phyloP scores from a whole-genome alignment of 2,329 filamentous ascomycete species.

The Helicocarpus griseus region DNA sequence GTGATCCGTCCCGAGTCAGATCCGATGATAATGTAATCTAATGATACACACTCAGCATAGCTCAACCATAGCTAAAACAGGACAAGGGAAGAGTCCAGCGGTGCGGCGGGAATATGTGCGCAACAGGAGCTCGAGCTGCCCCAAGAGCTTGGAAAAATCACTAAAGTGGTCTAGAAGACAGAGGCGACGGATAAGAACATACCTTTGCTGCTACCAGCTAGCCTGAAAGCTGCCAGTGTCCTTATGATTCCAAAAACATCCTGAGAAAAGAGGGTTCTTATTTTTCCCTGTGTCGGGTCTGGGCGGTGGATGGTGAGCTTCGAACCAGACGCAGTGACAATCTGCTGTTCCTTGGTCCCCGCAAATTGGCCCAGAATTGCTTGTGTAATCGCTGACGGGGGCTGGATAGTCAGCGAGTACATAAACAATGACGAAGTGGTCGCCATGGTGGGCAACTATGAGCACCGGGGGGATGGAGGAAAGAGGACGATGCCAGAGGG shows the following conservation, averaged over 20 bases:
- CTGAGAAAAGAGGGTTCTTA: conserved; percentile 77
- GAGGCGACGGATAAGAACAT: conserved; percentile 34
- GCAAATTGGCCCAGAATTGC: conserved; percentile 92
- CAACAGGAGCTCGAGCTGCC: conserved; percentile 38
- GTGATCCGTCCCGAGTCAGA: conserved; percentile 94
- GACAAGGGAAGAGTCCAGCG: conserved; percentile 10
- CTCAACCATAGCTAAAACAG: conserved; percentile 16
- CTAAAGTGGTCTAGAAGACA: conserved; percentile 49
- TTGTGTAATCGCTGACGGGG: conserved; percentile 78
- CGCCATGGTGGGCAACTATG: conserved; percentile 57
- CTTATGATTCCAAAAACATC: conserved; percentile 95
- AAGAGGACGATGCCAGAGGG: background rate
- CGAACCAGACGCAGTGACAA: conserved; percentile 86
- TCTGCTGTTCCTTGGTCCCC: conserved; percentile 94
- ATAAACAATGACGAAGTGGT: conserved; percentile 98
- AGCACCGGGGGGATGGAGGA: no score
- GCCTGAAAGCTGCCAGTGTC: conserved; percentile 74
- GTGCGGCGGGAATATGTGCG: conserved; percentile 6
- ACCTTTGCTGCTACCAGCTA: conserved; percentile 95
- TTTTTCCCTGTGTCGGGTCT: conserved; percentile 74
- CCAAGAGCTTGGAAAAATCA: conserved; percentile 57
- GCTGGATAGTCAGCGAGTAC: conserved; percentile 93
- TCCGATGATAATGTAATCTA: conserved; percentile 92
- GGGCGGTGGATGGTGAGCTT: conserved; percentile 80
- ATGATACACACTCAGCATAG: conserved; percentile 32